Evolutionary conservation across 2,329 filamentous ascomycete species (phyloP).

Genomic region (Sarocladiaceae sp.): DNA sequence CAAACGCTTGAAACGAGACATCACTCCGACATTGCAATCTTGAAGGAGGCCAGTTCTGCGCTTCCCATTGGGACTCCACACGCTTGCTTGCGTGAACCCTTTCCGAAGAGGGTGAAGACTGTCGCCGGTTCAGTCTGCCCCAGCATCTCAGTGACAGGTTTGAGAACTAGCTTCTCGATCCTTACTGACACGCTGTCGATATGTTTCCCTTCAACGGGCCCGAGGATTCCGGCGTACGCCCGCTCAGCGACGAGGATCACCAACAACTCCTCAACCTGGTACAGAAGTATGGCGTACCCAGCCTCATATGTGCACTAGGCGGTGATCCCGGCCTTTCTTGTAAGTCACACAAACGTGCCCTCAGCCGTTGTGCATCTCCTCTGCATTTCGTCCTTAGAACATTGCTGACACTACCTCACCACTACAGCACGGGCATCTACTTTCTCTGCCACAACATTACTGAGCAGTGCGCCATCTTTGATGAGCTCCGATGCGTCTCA

Average conservation of each 20-base stretch:
- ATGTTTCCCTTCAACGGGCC: constrained; percentile 31
- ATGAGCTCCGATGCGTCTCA: constrained; percentile 10
- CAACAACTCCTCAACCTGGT: constrained; percentile 31
- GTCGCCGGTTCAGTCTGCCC: background rate
- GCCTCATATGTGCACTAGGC: constrained; percentile 31
- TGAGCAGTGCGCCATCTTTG: constrained; percentile 9
- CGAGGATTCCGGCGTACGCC: constrained; percentile 30
- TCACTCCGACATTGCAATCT: no score
- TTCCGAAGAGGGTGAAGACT: no score
- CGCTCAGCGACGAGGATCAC: constrained; percentile 34
- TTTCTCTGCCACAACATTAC: constrained; percentile 8
- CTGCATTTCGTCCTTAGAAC: background rate
- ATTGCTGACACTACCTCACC: background rate
- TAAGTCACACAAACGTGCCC: constrained; percentile 19
- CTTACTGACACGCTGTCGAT: constrained; percentile 10
- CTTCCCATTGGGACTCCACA: no score
- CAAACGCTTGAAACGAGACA: no score
- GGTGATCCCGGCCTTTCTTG: constrained; percentile 22
- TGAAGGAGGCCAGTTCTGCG: no score
- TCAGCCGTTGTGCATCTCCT: background rate
- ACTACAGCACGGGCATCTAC: constrained; percentile 5
- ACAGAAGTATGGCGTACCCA: constrained; percentile 33
- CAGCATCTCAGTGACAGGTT: background rate
- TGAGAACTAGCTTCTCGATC: background rate
- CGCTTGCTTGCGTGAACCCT: no score